Percentiles rank a stretch among this genome's conserved stretches.
These are phyloP conservation scores for Talaromyces sp. DNA, from an alignment of 2,329 filamentous ascomycete species.

Conservation along the genomic window DNA sequence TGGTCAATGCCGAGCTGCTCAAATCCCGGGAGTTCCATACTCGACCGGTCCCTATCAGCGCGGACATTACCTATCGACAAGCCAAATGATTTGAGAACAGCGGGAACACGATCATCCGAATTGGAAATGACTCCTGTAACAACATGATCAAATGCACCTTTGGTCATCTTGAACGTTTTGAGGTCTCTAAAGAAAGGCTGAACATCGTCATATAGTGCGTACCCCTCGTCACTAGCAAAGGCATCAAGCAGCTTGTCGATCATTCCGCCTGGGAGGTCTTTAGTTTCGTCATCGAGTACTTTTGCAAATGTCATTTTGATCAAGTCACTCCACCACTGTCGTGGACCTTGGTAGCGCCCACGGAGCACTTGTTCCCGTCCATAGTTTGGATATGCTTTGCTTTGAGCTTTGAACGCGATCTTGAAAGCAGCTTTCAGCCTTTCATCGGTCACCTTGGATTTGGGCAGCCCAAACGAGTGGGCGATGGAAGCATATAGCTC, in stretches of 20 bases:
- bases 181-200: conserved; percentile 31
- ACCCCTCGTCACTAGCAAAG: conserved; percentile 37
- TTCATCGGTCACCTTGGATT: conserved; percentile 21
- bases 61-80: conserved; percentile 31
- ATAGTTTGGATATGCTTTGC: conserved; percentile 37
- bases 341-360: conserved; percentile 33
- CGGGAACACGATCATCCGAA: conserved; percentile 41
- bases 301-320: conserved; percentile 34
- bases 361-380: conserved; percentile 35
- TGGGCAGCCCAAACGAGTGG: conserved; percentile 30
- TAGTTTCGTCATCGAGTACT: conserved; percentile 15
- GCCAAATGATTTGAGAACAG: conserved; percentile 36
- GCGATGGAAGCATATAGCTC: conserved; percentile 38
- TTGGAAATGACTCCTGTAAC: conserved; percentile 43
- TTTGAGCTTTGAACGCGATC: conserved; percentile 28
- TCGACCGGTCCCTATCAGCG: conserved; percentile 26
- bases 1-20: conserved; percentile 13
- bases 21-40: conserved; percentile 23
- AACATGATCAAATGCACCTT: conserved; percentile 27
- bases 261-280: conserved; percentile 28
- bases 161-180: conserved; percentile 17
- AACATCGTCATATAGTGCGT: conserved; percentile 38
- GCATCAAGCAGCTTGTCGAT: conserved; percentile 31
- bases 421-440: conserved; percentile 34
- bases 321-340: conserved; percentile 43